Percentiles rank a stretch among this genome's conserved stretches.
phyloP scores from a whole-genome alignment of 306 rosid species.

The Styphnolobium japonicum region DNA sequence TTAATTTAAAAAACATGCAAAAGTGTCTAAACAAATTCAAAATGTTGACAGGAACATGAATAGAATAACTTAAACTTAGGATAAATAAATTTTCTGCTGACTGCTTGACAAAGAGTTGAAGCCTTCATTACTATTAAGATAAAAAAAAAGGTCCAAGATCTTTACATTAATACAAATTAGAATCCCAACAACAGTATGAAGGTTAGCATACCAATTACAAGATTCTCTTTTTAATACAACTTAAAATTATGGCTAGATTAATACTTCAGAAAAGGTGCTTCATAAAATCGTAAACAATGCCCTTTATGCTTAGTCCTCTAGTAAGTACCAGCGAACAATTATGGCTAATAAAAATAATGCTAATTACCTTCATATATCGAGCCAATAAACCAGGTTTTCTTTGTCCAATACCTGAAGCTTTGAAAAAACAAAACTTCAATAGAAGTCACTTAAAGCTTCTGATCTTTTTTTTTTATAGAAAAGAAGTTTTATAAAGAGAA shows the following conservation, averaged over 20 bases:
- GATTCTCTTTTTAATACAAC: not conserved
- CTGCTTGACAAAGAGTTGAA: constrained; percentile 7
- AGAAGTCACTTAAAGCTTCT: constrained; percentile 20
- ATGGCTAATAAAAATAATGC: not conserved
- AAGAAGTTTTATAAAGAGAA: not conserved
- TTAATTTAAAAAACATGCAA: constrained; percentile 3
- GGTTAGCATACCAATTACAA: constrained; percentile 1
- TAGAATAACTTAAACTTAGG: not conserved
- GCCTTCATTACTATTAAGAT: constrained; percentile 3
- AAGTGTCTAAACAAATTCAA: constrained; percentile 6
- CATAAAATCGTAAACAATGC: not conserved
- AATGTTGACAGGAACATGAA: constrained; percentile 8
- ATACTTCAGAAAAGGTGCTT: constrained; percentile 1
- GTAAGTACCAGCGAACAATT: not conserved
- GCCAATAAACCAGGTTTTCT: constrained; percentile 73
- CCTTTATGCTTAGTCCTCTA: not conserved
- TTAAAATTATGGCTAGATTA: constrained; percentile 5
- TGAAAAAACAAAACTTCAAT: constrained; percentile 30
- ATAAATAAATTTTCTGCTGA: not conserved
- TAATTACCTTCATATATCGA: constrained; percentile 89
- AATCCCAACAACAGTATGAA: constrained; percentile 13
- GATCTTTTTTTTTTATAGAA: not conserved
- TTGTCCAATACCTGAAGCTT: constrained; percentile 55
- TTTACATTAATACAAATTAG: not conserved
- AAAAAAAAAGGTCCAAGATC: not conserved